These are phyloP conservation scores for Udeniomyces megalosporus DNA, from an alignment of 768 basidiomycete species.

Conservation along the genomic window DNA sequence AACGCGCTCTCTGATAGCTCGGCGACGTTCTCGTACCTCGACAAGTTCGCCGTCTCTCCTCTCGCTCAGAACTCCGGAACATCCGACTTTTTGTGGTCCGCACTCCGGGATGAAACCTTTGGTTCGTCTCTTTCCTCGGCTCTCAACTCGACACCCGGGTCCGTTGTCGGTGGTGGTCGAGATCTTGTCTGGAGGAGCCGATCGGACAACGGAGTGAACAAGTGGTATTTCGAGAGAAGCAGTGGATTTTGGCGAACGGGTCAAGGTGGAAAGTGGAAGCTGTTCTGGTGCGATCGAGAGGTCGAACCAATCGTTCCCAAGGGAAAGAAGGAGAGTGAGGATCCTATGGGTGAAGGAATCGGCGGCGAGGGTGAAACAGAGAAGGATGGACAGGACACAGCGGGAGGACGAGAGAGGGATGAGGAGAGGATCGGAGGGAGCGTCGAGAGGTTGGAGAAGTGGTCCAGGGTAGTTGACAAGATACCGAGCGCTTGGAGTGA, in stretches of 20 bases:
- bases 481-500: conserved; percentile 59
- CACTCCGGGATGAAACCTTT: conserved; percentile 93
- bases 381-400: neutral
- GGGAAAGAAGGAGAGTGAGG: neutral
- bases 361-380: neutral
- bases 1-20: too few relatives aligned
- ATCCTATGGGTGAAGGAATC: neutral
- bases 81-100: conserved; percentile 98
- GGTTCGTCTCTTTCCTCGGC: conserved; percentile 86
- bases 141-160: conserved; percentile 78
- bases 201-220: conserved; percentile 87
- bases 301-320: conserved; percentile 30
- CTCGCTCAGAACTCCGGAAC: conserved; percentile 82
- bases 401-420: neutral
- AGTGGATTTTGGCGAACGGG: conserved; percentile 67
- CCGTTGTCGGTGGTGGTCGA: conserved; percentile 74
- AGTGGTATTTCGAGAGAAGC: conserved; percentile 97
- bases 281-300: conserved; percentile 99
- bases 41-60: conserved; percentile 95
- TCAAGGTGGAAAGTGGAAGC: conserved; percentile 52
- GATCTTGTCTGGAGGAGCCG: conserved; percentile 94
- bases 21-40: conserved; percentile 56
- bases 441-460: conserved; percentile 47
- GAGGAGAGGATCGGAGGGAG: conserved; percentile 33
- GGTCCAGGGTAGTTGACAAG: conserved; percentile 50